Evolutionary conservation across 2,329 filamentous ascomycete species (phyloP).

Genomic region (Septoria petroselini): DNA sequence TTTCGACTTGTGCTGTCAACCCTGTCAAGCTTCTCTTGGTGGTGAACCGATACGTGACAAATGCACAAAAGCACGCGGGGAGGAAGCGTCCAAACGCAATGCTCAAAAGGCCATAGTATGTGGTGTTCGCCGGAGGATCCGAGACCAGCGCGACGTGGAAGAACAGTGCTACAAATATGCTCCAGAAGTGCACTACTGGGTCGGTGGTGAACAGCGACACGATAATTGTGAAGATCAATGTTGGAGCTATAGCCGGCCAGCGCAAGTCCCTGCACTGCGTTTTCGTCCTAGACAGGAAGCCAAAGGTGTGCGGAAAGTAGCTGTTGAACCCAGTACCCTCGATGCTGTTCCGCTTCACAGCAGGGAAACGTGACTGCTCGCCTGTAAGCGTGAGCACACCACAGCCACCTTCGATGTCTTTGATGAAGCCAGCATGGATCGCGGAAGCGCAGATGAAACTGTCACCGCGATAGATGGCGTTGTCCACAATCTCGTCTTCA

Average conservation of each 20-base stretch:
- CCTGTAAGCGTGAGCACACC: constrained; percentile 76
- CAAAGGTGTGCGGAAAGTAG: constrained; percentile 83
- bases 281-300: constrained; percentile 62
- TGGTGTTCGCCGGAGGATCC: constrained; percentile 70
- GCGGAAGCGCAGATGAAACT: constrained; percentile 84
- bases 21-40: constrained; percentile 67
- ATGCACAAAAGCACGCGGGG: constrained; percentile 81
- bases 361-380: constrained; percentile 60
- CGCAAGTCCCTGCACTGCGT: constrained; percentile 73
- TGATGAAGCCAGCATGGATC: constrained; percentile 77
- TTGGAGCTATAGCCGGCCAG: constrained; percentile 81
- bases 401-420: constrained; percentile 70
- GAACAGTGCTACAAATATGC: constrained; percentile 76
- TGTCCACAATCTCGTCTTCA: constrained; percentile 41
- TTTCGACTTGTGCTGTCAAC: constrained; percentile 80
- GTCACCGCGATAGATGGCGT: constrained; percentile 76
- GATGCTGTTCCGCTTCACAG: constrained; percentile 69
- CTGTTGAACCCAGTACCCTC: constrained; percentile 75
- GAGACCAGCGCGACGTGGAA: constrained; percentile 87
- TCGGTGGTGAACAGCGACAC: constrained; percentile 80
- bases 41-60: constrained; percentile 83
- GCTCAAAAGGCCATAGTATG: constrained; percentile 68
- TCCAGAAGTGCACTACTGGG: constrained; percentile 78
- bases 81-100: constrained; percentile 76
- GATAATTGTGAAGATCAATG: constrained; percentile 71